These are phyloP conservation scores for Drechslerella dactyloides DNA, from an alignment of 2,329 filamentous ascomycete species.

Conservation along the genomic window DNA sequence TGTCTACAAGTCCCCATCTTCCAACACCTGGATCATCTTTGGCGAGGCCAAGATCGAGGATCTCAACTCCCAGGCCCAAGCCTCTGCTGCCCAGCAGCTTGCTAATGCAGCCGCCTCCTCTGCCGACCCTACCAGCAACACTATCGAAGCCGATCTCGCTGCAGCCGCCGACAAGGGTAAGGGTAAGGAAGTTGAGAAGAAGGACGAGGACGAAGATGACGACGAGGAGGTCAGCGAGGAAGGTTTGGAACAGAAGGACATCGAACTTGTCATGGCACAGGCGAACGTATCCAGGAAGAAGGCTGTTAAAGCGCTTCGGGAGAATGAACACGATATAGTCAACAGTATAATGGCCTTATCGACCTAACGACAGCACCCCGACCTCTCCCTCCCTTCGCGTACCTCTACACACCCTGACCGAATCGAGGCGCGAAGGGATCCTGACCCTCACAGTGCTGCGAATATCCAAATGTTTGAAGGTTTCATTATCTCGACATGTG, in stretches of 20 bases:
- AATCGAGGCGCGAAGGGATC: not conserved
- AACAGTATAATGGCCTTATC: constrained; percentile 98
- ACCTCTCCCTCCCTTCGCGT: not conserved
- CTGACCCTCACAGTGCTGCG: not conserved
- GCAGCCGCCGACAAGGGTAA: constrained; percentile 75
- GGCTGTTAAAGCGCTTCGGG: constrained; percentile 96
- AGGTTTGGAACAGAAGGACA: constrained; percentile 97
- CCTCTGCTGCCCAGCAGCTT: constrained; percentile 93
- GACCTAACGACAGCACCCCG: constrained; percentile 11
- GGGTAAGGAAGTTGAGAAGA: constrained; percentile 69
- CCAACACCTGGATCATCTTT: constrained; percentile 97
- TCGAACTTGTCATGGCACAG: constrained; percentile 89
- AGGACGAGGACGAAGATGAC: constrained; percentile 84
- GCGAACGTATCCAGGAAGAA: constrained; percentile 97
- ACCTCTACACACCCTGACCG: not conserved
- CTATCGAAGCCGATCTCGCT: constrained; percentile 65
- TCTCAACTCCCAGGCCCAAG: constrained; percentile 96
- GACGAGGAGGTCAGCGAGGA: constrained; percentile 94
- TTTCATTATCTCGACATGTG: no score
- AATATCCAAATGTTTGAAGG: not conserved
- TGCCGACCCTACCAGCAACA: constrained; percentile 74
- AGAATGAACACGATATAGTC: constrained; percentile 99
- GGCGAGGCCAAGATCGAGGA: constrained; percentile 99
- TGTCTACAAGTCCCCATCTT: constrained; percentile 98
- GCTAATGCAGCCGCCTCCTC: constrained; percentile 68